These are phyloP conservation scores for Sporormia fimetaria DNA, from an alignment of 495 filamentous ascomycete genomes.

Conservation along the genomic window DNA sequence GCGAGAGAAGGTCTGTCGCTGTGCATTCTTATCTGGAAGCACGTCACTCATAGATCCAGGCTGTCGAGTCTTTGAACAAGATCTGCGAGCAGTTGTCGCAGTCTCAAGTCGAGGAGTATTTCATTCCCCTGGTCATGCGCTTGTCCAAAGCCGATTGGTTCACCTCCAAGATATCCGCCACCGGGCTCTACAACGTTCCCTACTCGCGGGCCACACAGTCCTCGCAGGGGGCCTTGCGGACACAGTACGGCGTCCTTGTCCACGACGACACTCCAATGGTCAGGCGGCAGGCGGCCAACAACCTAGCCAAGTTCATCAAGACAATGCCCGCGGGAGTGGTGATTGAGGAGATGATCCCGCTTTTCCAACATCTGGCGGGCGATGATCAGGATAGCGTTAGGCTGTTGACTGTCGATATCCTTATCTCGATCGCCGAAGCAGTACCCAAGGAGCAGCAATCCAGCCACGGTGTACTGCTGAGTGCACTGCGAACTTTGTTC, in stretches of 20 bases:
- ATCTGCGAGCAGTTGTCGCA: conserved; percentile 85
- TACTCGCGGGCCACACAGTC: conserved; percentile 76
- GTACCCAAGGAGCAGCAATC: conserved; percentile 96
- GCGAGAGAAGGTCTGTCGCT: conserved; percentile 69
- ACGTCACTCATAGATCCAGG: conserved; percentile 41
- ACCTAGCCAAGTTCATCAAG: conserved; percentile 94
- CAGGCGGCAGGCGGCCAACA: conserved; percentile 86
- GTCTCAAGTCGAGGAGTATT: conserved; percentile 88
- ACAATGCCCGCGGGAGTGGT: conserved; percentile 83
- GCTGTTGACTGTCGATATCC: conserved; percentile 87
- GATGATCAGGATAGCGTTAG: conserved; percentile 98
- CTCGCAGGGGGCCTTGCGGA: conserved; percentile 79
- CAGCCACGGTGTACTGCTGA: conserved; percentile 85
- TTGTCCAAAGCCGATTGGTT: conserved; percentile 99
- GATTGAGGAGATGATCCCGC: conserved; percentile 96
- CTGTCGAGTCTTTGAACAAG: conserved; percentile 97
- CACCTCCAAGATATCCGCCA: conserved; percentile 96
- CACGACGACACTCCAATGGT: conserved; percentile 99
- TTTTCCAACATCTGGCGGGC: conserved; percentile 89
- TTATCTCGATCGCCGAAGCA: conserved; percentile 92
- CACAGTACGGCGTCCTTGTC: conserved; percentile 82
- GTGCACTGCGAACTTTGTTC: conserved; percentile 80
- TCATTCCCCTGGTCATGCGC: conserved; percentile 85
- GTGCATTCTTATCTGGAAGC: background rate
- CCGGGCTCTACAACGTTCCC: conserved; percentile 82